Evolutionary conservation across 371 early-diverging fungal species (phyloP).

Genomic region (Fennellomyces sp.): DNA sequence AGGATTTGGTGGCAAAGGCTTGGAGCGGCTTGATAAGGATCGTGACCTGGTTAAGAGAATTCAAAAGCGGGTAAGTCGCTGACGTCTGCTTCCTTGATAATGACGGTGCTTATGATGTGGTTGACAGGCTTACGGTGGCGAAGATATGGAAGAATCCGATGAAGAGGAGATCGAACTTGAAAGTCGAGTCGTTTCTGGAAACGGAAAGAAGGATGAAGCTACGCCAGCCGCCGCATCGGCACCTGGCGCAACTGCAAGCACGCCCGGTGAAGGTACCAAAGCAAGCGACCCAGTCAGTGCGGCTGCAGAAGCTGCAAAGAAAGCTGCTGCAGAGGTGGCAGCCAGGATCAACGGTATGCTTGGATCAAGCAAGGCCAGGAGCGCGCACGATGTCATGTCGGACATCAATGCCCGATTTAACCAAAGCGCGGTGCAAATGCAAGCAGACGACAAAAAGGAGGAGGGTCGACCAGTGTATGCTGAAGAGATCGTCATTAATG

Average conservation of each 20-base stretch:
- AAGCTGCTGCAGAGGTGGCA: slow-evolving; percentile 48
- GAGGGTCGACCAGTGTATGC: slow-evolving; percentile 56
- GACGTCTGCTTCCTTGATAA: neutral
- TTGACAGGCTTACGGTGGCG: slow-evolving; percentile 71
- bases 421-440: slow-evolving; percentile 1
- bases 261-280: slow-evolving; percentile 43
- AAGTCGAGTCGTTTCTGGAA: slow-evolving; percentile 23
- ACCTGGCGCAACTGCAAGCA: slow-evolving; percentile 34
- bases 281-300: slow-evolving; percentile 41
- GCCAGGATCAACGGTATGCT: slow-evolving; percentile 48
- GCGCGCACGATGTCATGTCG: slow-evolving; percentile 30
- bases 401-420: slow-evolving; percentile 35
- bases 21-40: slow-evolving; percentile 93
- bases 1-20: slow-evolving; percentile 97
- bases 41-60: slow-evolving; percentile 88
- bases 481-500: slow-evolving; percentile 95
- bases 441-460: slow-evolving; percentile 27
- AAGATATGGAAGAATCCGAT: slow-evolving; percentile 71
- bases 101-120: neutral
- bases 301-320: slow-evolving; percentile 55
- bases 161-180: slow-evolving; percentile 71
- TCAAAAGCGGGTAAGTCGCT: slow-evolving; percentile 74
- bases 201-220: slow-evolving; percentile 9
- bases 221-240: slow-evolving; percentile 24
- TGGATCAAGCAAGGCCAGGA: slow-evolving; percentile 20